A percentile compares a stretch with the other conserved stretches of the same genome.
Evolutionary conservation across 371 early-diverging fungal species (phyloP).

Genomic region (Actinomucor elegans): DNA sequence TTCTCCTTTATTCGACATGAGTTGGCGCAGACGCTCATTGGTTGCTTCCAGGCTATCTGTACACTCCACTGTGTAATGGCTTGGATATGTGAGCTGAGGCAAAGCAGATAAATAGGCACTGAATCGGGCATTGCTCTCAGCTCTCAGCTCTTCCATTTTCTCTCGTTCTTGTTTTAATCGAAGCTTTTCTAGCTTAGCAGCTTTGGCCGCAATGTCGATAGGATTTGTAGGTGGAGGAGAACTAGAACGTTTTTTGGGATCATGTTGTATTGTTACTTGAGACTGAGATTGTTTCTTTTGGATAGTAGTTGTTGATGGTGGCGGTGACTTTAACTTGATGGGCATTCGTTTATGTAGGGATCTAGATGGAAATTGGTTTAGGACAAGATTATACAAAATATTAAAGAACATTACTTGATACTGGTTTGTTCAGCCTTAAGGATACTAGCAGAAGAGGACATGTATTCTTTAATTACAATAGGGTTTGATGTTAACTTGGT

Average conservation of each 20-base stretch:
- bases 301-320: no score
- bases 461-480: neutral
- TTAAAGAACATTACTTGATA: no score
- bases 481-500: no score
- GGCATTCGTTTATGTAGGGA: no score
- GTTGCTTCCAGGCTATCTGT: slow-evolving; percentile 2
- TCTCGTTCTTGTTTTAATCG: slow-evolving; percentile 3
- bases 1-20: slow-evolving; percentile 2
- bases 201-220: no score
- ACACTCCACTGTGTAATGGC: slow-evolving; percentile 22
- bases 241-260: no score
- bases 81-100: slow-evolving; percentile 19
- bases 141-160: neutral
- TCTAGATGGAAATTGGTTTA: no score
- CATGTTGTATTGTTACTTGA: no score
- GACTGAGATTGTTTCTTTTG: no score
- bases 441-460: neutral
- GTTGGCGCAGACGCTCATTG: slow-evolving; percentile 2
- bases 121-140: neutral
- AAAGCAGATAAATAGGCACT: slow-evolving; percentile 4
- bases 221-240: neutral
- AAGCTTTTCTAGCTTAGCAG: neutral
- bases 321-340: no score
- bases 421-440: no score
- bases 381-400: no score